Evolutionary conservation across 2,329 filamentous ascomycete species (phyloP), one percentile per base, ranked within the genome.

Genomic region (Aspergillus sp.): DNA sequence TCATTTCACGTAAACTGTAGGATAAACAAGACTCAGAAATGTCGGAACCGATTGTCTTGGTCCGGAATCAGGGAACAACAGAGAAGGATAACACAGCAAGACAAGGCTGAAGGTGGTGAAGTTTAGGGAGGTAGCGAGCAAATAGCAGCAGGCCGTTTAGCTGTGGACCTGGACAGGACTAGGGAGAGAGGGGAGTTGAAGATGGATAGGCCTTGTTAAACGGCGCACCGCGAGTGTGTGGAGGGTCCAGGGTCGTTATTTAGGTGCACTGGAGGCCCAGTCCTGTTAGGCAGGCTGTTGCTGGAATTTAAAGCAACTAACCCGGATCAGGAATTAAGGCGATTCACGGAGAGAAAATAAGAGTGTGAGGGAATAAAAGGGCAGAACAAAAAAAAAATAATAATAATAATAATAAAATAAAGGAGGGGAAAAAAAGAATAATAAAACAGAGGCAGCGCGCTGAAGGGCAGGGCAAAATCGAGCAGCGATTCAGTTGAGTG

Each of bases 201-300:
- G 58, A 65, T 62, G 60, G 58, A 65, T 62, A 58, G 58, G 53
- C 56, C 60, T 56, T 56, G 59, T 62, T 56, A 58, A 61, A 67
- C 63, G 61, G 64, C 65, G 60, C 53, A 55, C 64, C 66, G 65
- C 58, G 61, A 66, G 56, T 60, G 53, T 64, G 63, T 71, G 67
- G 68, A 72, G 71, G 71, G 71, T 72, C 71, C 70, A 73, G 70
- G 72, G 69, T 74, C 64, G 64, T 71, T 74, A 74, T 73, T 72
- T 73, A 73, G 71, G 68, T 72, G 26, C 53, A 24, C 24, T 24
- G 58, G 60, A 67, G 66, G 62, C 68, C 66, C 55, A 49, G 68
- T 59, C 60, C 26, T 30, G 26, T 30, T 30, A 63, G 63, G 60
- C 57, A 60, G 54, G 49, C 55, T 63, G 57, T 55, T 42, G 56